Evolutionary conservation across 1,284 basidiomycete genomes (phyloP).

Genomic region (Fomitiporia mediterranea): DNA sequence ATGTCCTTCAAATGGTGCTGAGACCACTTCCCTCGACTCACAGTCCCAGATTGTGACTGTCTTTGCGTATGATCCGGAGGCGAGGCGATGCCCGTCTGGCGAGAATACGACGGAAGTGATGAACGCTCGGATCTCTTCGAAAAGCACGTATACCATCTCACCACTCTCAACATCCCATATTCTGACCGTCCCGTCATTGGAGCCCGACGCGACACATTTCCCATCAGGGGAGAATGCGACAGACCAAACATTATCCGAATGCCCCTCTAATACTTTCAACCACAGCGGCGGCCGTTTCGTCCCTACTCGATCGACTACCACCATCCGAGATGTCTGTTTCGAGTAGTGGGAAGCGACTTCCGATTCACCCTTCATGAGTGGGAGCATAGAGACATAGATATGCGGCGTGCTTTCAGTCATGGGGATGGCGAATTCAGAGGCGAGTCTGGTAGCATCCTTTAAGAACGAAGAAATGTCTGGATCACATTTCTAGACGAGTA

Average conservation of each 20-base stretch:
- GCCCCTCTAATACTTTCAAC: background rate
- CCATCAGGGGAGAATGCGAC: conserved; percentile 20
- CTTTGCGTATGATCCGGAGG: background rate
- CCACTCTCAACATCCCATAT: conserved; percentile 18
- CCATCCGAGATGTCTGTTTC: background rate
- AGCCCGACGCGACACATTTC: conserved; percentile 5
- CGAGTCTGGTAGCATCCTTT: conserved; percentile 9
- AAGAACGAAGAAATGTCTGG: background rate
- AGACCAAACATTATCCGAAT: background rate
- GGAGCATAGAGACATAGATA: conserved; percentile 26
- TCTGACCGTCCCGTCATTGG: conserved; percentile 18
- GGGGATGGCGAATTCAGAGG: conserved; percentile 15
- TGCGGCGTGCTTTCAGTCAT: conserved; percentile 24
- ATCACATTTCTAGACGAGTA: background rate
- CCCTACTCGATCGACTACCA: background rate
- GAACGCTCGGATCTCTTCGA: background rate
- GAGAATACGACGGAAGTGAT: background rate
- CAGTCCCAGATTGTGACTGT: conserved; percentile 1
- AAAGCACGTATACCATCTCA: background rate
- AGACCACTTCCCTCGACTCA: background rate
- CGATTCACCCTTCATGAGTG: conserved; percentile 21
- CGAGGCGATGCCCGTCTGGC: background rate
- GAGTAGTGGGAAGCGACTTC: conserved; percentile 2
- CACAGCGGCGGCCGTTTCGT: background rate
- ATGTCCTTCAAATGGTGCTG: background rate